These are phyloP conservation scores for Mycena olivaceomarginata DNA, from an alignment of 768 basidiomycete species.

Conservation along the genomic window DNA sequence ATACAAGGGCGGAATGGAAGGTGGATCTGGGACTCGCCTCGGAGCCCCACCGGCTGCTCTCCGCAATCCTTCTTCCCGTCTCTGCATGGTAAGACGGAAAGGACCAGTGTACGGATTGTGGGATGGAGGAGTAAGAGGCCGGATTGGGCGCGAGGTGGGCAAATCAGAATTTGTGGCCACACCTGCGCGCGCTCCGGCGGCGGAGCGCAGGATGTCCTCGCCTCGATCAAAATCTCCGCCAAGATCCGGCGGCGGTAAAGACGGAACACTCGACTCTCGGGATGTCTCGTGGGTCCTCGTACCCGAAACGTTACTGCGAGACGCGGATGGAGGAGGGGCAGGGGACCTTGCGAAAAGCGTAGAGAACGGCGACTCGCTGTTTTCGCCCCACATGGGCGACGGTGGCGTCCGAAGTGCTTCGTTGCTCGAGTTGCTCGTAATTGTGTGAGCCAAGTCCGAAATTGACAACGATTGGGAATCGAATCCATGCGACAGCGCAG, in stretches of 20 bases:
- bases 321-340: constrained; percentile 19
- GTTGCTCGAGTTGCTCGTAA: constrained; percentile 39
- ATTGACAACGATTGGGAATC: constrained; percentile 40
- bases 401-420: constrained; percentile 21
- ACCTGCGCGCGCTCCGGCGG: constrained; percentile 17
- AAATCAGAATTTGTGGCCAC: constrained; percentile 9
- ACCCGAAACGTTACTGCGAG: background rate
- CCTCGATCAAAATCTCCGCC: constrained; percentile 48
- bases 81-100: constrained; percentile 69
- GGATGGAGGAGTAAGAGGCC: constrained; percentile 39
- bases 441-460: constrained; percentile 47
- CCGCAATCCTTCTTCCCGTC: constrained; percentile 46
- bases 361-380: constrained; percentile 37
- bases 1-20: constrained; percentile 61
- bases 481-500: constrained; percentile 40
- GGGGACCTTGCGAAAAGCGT: constrained; percentile 32
- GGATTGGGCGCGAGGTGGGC: constrained; percentile 17
- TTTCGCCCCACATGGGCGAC: constrained; percentile 16
- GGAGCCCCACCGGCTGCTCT: constrained; percentile 23
- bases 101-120: constrained; percentile 66
- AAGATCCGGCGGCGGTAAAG: constrained; percentile 56
- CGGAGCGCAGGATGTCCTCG: constrained; percentile 30
- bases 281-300: constrained; percentile 7
- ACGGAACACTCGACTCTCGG: constrained; percentile 45
- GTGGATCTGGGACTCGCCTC: constrained; percentile 46